Conservation (phyloP, 108 stramenopile species). For the Pseudonitzschia delicatissima region DNA sequence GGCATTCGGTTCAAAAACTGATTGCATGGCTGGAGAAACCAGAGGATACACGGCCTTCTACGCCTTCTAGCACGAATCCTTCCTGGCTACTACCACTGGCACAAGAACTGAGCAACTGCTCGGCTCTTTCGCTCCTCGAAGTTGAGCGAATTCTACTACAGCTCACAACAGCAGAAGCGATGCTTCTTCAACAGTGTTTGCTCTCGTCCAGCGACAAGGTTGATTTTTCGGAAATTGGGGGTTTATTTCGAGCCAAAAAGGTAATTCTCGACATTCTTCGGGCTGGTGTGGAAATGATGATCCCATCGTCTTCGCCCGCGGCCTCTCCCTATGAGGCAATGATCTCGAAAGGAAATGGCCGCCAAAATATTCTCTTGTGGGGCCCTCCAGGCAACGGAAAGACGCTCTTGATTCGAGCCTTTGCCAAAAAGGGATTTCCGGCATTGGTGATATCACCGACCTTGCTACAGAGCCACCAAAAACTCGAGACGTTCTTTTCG, state of each 20-base stretch:
- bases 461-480: conserved; percentile 87
- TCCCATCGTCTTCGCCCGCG: too few species aligned
- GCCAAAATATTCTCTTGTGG: conserved; percentile 75
- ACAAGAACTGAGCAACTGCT: conserved; percentile 8
- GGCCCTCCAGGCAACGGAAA: conserved; percentile 96
- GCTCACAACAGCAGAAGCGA: conserved; percentile 24
- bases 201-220: conserved; percentile 11
- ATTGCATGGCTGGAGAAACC: conserved; percentile 16
- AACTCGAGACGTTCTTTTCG: conserved; percentile 89
- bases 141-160: conserved; percentile 11
- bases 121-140: neutral
- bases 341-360: conserved; percentile 1
- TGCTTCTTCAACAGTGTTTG: conserved; percentile 17
- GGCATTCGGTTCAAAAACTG: neutral
- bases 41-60: neutral
- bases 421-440: conserved; percentile 80
- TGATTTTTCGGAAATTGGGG: conserved; percentile 15
- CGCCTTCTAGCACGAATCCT: neutral
- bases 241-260: conserved; percentile 12
- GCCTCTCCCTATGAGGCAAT: conserved; percentile 21
- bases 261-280: neutral
- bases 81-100: conserved; percentile 19
- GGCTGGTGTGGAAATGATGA: neutral
- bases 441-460: conserved; percentile 89
- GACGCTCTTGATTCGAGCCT: conserved; percentile 72